phyloP scores from a whole-genome alignment of 805 yeast species.

The Ogataea salicorniae region DNA sequence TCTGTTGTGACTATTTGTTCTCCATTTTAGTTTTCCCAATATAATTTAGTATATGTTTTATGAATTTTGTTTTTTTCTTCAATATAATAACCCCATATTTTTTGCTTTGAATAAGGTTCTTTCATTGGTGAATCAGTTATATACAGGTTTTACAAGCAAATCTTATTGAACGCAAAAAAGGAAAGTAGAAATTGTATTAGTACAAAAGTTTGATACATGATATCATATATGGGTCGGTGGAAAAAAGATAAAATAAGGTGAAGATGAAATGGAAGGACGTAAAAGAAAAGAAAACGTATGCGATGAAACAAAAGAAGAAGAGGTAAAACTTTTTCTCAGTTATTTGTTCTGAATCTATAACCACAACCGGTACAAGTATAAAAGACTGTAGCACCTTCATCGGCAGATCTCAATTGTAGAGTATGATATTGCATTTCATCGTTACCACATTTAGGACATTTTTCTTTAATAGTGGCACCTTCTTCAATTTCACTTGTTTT shows the following conservation, averaged over 20 bases:
- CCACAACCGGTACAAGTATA: conserved; percentile 94
- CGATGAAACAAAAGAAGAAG: background rate
- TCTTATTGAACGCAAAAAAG: too few species aligned
- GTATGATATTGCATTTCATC: conserved; percentile 99
- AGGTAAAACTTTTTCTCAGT: conserved; percentile 40
- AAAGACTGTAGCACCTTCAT: conserved; percentile 99
- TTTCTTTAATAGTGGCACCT: conserved; percentile 95
- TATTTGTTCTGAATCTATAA: conserved; percentile 90
- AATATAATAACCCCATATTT: too few species aligned
- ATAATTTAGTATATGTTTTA: too few species aligned
- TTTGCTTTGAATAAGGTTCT: too few species aligned
- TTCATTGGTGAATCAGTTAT: too few species aligned
- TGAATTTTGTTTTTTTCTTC: too few species aligned
- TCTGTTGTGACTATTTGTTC: too few species aligned
- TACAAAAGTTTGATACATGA: too few species aligned
- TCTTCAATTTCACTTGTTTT: conserved; percentile 77
- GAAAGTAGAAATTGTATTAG: too few species aligned
- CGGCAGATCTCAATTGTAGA: conserved; percentile 93
- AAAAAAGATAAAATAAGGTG: too few species aligned
- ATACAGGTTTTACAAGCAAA: too few species aligned
- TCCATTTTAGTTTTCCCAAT: too few species aligned
- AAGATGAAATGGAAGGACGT: background rate
- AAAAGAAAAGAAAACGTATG: background rate
- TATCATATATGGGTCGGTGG: background rate
- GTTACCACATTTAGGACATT: conserved; percentile 97